These are phyloP conservation scores for Cunninghamia lanceolata DNA, from an alignment of 75 land plant species.

Conservation along the genomic window DNA sequence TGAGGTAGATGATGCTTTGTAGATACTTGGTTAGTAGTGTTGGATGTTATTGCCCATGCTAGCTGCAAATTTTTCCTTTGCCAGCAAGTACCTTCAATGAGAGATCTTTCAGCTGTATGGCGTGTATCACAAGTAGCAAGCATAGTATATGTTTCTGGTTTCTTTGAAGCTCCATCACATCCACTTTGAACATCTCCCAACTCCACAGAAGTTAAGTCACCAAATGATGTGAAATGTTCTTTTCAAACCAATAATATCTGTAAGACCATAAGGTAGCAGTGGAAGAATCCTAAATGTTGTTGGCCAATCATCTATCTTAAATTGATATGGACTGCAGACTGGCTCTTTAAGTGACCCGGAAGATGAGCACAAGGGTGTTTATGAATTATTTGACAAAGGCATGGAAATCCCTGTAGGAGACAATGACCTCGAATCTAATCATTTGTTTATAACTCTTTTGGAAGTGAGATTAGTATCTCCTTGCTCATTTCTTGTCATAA, in stretches of 20 bases:
- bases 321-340: slow-evolving; percentile 40
- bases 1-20: not conserved
- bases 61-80: slow-evolving; percentile 71
- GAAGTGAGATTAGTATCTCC: slow-evolving; percentile 15
- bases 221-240: slow-evolving; percentile 75
- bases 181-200: slow-evolving; percentile 47
- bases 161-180: slow-evolving; percentile 14
- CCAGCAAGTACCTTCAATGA: slow-evolving; percentile 59
- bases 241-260: slow-evolving; percentile 50
- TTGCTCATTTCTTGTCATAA: slow-evolving; percentile 14
- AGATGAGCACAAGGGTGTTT: slow-evolving; percentile 6
- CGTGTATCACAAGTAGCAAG: slow-evolving; percentile 47
- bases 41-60: slow-evolving; percentile 42
- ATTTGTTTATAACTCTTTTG: slow-evolving; percentile 18
- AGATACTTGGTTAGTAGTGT: not conserved
- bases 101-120: slow-evolving; percentile 78
- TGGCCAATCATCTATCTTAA: slow-evolving; percentile 79
- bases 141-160: slow-evolving; percentile 19
- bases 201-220: slow-evolving; percentile 64
- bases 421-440: slow-evolving; percentile 13
- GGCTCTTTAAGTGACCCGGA: slow-evolving; percentile 16
- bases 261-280: slow-evolving; percentile 61
- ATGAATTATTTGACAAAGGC: slow-evolving; percentile 34
- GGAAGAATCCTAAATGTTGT: slow-evolving; percentile 69
- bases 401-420: slow-evolving; percentile 9